Percentiles rank a stretch among this genome's conserved stretches.
These are phyloP conservation scores for Biscogniauxia mediterranea DNA, from an alignment of 2,329 filamentous ascomycete species.

Conservation along the genomic window DNA sequence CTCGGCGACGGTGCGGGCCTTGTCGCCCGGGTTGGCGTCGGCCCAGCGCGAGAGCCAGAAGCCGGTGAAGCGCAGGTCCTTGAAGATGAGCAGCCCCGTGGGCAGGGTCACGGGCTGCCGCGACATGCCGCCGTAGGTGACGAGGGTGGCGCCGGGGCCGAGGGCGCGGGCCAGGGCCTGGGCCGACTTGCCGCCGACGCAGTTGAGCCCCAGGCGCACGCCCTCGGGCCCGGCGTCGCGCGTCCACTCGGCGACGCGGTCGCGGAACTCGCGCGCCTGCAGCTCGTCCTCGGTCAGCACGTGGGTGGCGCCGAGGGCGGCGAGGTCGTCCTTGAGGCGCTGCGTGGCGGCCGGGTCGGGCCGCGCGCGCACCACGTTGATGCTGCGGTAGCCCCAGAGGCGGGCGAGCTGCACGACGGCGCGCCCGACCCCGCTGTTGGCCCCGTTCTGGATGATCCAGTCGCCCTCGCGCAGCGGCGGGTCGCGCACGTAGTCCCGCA, in stretches of 20 bases:
- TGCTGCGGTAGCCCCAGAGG: constrained; percentile 84
- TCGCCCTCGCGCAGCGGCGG: constrained; percentile 63
- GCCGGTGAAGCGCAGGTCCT: constrained; percentile 81
- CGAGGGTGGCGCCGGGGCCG: constrained; percentile 66
- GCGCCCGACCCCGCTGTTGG: constrained; percentile 88
- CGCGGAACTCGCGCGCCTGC: constrained; percentile 57
- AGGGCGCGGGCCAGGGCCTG: constrained; percentile 75
- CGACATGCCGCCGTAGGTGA: constrained; percentile 96
- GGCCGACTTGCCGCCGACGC: constrained; percentile 85
- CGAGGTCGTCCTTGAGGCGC: constrained; percentile 51
- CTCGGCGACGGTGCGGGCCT: constrained; percentile 79
- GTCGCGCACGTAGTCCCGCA: constrained; percentile 68
- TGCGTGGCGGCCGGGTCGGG: constrained; percentile 63
- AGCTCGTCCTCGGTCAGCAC: constrained; percentile 59
- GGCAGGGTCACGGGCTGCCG: constrained; percentile 81
- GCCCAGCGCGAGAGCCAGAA: constrained; percentile 97
- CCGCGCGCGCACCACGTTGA: constrained; percentile 83
- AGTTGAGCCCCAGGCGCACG: constrained; percentile 82
- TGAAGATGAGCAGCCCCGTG: constrained; percentile 87
- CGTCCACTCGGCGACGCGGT: constrained; percentile 63
- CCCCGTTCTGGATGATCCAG: constrained; percentile 97
- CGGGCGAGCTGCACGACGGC: constrained; percentile 85
- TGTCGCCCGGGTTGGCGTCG: constrained; percentile 68
- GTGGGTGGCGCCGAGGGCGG: constrained; percentile 53
- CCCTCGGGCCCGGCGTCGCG: constrained; percentile 63